phyloP scores from a whole-genome alignment of 192 early-diverging fungal species.

The Obelidium mucronatum region DNA sequence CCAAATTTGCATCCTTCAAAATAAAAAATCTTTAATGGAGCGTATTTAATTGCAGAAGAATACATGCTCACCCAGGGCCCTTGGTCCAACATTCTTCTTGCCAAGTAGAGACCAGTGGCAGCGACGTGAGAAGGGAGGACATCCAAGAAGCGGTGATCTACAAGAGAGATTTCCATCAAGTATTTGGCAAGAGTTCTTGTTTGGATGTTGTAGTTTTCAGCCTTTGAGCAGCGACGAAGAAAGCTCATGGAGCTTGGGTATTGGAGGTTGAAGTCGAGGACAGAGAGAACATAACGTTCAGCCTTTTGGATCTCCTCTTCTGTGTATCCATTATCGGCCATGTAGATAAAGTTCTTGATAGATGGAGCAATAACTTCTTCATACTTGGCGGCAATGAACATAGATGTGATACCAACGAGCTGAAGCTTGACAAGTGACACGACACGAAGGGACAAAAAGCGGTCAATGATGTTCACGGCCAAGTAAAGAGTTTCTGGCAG shows the following conservation, averaged over 20 bases:
- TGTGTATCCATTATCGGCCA: constrained; percentile 77
- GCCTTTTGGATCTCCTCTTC: constrained; percentile 89
- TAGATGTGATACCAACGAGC: constrained; percentile 87
- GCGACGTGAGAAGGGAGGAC: constrained; percentile 78
- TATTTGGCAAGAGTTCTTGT: constrained; percentile 95
- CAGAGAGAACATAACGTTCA: constrained; percentile 89
- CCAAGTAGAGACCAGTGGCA: constrained; percentile 80
- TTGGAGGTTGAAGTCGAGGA: constrained; percentile 85
- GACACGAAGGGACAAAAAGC: constrained; percentile 87
- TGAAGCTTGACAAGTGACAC: constrained; percentile 90
- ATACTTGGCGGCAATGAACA: constrained; percentile 95
- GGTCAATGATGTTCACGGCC: constrained; percentile 93
- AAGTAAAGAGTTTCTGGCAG: constrained; percentile 95
- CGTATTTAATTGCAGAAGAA: background rate
- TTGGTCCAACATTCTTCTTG: constrained; percentile 79
- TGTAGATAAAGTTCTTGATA: constrained; percentile 83
- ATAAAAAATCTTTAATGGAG: constrained; percentile 26
- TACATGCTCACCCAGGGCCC: constrained; percentile 78
- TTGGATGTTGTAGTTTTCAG: constrained; percentile 88
- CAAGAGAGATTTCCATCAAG: constrained; percentile 90
- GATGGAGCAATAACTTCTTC: constrained; percentile 90
- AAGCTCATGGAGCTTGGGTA: constrained; percentile 95
- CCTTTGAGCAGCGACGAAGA: constrained; percentile 86
- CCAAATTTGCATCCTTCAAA: constrained; percentile 67
- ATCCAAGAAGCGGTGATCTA: constrained; percentile 83